Percentiles rank a stretch among this genome's conserved stretches.
These are phyloP conservation scores for Colletotrichum chlorophyti DNA, from an alignment of 2,329 filamentous ascomycete species.

Conservation along the genomic window DNA sequence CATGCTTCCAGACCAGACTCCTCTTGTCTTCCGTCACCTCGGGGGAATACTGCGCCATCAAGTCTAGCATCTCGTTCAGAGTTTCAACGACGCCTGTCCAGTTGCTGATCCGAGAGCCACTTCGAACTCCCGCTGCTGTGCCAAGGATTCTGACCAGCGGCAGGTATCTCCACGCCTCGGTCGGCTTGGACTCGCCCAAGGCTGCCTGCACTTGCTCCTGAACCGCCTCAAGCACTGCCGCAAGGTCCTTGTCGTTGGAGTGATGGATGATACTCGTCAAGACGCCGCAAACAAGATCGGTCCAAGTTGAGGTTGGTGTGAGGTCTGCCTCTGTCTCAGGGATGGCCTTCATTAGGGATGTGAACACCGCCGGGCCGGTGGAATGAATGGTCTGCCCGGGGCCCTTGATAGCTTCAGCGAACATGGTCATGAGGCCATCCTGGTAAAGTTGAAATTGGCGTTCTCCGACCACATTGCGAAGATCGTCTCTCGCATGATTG, in stretches of 20 bases:
- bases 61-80: slow-evolving; percentile 59
- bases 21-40: slow-evolving; percentile 43
- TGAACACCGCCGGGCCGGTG: slow-evolving; percentile 60
- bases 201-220: slow-evolving; percentile 53
- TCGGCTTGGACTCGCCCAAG: slow-evolving; percentile 44
- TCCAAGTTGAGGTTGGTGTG: slow-evolving; percentile 58
- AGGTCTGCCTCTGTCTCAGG: slow-evolving; percentile 58
- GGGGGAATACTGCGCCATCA: slow-evolving; percentile 47
- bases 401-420: slow-evolving; percentile 80
- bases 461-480: slow-evolving; percentile 59
- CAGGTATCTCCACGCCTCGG: slow-evolving; percentile 48
- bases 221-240: slow-evolving; percentile 69
- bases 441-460: slow-evolving; percentile 74
- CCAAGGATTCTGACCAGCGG: slow-evolving; percentile 68
- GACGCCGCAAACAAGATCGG: slow-evolving; percentile 75
- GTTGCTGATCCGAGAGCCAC: slow-evolving; percentile 74
- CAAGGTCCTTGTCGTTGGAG: slow-evolving; percentile 76
- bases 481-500: slow-evolving; percentile 73
- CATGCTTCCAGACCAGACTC: slow-evolving; percentile 59
- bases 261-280: slow-evolving; percentile 86
- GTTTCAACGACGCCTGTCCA: slow-evolving; percentile 73
- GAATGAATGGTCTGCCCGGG: slow-evolving; percentile 67
- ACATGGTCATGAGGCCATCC: slow-evolving; percentile 89
- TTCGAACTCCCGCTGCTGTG: slow-evolving; percentile 78
- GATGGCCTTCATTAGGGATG: slow-evolving; percentile 57